phyloP scores from a whole-genome alignment of 352 stramenopile species.

The Pythium sukuiense region DNA sequence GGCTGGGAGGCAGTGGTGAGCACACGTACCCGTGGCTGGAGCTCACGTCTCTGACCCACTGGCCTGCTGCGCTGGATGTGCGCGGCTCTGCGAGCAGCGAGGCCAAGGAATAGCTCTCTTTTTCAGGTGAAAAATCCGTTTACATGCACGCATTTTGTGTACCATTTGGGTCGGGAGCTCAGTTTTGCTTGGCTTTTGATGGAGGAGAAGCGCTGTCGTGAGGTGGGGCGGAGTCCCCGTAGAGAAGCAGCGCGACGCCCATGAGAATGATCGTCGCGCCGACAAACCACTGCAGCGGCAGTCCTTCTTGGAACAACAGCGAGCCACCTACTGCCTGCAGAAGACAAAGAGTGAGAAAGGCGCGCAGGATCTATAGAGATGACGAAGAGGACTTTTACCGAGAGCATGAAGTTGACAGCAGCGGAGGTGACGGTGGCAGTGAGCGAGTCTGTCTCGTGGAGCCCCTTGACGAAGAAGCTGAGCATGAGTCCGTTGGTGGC shows the following conservation, averaged over 20 bases:
- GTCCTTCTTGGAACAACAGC: slow-evolving; percentile 68
- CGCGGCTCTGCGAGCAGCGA: slow-evolving; percentile 28
- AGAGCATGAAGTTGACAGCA: slow-evolving; percentile 82
- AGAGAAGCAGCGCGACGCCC: slow-evolving; percentile 64
- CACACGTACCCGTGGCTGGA: slow-evolving; percentile 78
- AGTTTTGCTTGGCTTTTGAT: slow-evolving; percentile 37
- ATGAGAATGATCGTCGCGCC: slow-evolving; percentile 71
- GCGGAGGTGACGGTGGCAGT: slow-evolving; percentile 83
- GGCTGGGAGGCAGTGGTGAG: slow-evolving; percentile 71
- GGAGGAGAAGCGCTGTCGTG: neutral
- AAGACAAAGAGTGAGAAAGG: neutral
- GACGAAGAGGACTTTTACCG: slow-evolving; percentile 28
- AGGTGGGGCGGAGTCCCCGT: slow-evolving; percentile 45
- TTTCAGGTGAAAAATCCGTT: neutral
- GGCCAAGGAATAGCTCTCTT: neutral
- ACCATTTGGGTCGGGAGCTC: neutral
- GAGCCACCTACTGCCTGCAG: slow-evolving; percentile 42
- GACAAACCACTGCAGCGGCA: slow-evolving; percentile 74
- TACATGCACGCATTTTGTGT: slow-evolving; percentile 19
- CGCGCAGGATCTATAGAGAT: neutral
- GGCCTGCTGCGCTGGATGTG: slow-evolving; percentile 74
- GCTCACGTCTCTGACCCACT: slow-evolving; percentile 74
- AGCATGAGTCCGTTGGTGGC: slow-evolving; percentile 75
- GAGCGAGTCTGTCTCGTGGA: slow-evolving; percentile 86
- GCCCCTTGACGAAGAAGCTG: slow-evolving; percentile 73